Evolutionary conservation across 495 filamentous ascomycete genomes (phyloP), one percentile per base, ranked within the genome.

Genomic region (Astrothelium macrocarpum): DNA sequence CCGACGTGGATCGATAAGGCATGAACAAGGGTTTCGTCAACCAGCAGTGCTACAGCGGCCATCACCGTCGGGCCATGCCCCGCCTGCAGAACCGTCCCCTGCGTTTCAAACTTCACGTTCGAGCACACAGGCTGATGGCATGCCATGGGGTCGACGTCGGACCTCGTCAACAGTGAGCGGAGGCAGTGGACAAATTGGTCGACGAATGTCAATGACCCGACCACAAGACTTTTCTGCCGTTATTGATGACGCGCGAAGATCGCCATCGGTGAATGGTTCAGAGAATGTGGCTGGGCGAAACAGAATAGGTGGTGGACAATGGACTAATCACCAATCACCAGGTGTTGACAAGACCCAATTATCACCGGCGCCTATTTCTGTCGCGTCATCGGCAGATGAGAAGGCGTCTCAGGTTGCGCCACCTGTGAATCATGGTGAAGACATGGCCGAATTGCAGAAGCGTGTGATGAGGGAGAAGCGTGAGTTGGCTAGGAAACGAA

Each of bases 111-210:
- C 88, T 10, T 84, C 86, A 64, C 82, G 90, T 53, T 82, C 82
- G 14, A 71, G 65, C 43, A 85, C 81, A 67, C 82, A 82, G 36
- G 86, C 86, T 59, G 88, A 92, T 64, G 82, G 78, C 18, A 71
- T 71, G 16, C 79, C 85, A 3, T 96, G 90, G 81, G 83, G 81
- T 31, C 85, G 91, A 62, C 85, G 90, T 53, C 86, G 95, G 53
- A 87, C 88, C 59, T 97, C 93, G n/a, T 96, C 93, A 1, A 96
- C 91, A 70, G 88, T 96, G 32, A 97, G 93, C 72, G 93, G 91
- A 32, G 90, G 90, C 63, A 97, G 91, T 74, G 89, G 88, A 49
- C 82, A 80, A 56, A 83, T 83, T 70, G 81, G 80, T 61, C 79
- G 83, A 64, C 78, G 83, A 23, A 79, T 79, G 74, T 87, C 84